phyloP scores from a whole-genome alignment of 2,329 filamentous ascomycete species.

The Aspergillus sergii region DNA sequence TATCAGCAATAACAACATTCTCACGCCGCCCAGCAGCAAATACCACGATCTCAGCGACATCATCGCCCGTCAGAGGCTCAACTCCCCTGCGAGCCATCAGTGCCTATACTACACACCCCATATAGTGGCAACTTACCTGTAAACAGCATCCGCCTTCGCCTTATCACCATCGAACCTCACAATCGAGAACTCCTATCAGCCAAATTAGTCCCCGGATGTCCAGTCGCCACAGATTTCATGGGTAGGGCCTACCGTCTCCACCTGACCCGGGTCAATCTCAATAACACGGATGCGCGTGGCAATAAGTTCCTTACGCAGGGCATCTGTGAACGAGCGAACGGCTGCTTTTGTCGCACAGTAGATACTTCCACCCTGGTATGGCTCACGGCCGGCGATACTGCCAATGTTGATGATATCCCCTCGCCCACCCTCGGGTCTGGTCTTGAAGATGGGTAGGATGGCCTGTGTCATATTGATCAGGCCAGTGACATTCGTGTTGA shows the following conservation, averaged over 20 bases:
- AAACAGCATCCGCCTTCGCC: too few relatives aligned
- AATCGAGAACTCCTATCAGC: too few relatives aligned
- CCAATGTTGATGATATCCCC: conserved; percentile 15
- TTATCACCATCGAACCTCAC: too few relatives aligned
- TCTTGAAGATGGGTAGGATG: neutral
- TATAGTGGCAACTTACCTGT: too few relatives aligned
- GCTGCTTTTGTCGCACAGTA: conserved; percentile 12
- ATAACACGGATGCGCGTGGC: conserved; percentile 3
- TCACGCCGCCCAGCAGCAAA: too few relatives aligned
- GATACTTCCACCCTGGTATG: conserved; percentile 8
- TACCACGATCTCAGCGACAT: too few relatives aligned
- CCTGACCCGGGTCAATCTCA: conserved; percentile 3
- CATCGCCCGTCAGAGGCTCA: too few relatives aligned
- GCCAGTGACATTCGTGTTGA: neutral
- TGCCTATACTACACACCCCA: too few relatives aligned
- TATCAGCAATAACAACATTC: too few relatives aligned
- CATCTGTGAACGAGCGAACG: conserved; percentile 6
- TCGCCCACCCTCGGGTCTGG: neutral
- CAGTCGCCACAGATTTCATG: too few relatives aligned
- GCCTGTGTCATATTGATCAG: neutral
- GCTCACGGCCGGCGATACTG: conserved; percentile 11
- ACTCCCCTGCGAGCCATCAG: too few relatives aligned
- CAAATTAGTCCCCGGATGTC: too few relatives aligned
- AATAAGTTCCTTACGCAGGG: conserved; percentile 7
- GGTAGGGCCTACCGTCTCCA: neutral